phyloP scores from a whole-genome alignment of 192 early-diverging fungal species.

The Coemansia sp. region DNA sequence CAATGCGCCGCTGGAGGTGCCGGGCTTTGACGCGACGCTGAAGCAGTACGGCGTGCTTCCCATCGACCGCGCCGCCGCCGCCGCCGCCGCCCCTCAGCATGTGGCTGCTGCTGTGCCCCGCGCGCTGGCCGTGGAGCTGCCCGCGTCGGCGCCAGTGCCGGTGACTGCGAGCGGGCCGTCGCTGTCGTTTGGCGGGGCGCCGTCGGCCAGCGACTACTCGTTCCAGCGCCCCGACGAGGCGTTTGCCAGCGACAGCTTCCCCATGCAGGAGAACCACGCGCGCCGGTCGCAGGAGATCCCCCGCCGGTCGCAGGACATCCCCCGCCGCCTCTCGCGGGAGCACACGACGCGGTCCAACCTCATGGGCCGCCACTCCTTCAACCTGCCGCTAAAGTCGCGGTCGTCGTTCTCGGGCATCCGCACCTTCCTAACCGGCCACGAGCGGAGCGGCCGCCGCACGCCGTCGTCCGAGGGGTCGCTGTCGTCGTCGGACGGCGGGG shows the following conservation, averaged over 20 bases:
- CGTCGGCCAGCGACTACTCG: conserved; percentile 22
- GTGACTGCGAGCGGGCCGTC: conserved; percentile 1
- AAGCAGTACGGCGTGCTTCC: conserved; percentile 24
- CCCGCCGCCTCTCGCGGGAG: conserved; percentile 10
- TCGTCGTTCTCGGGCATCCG: conserved; percentile 40
- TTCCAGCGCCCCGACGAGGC: conserved; percentile 50
- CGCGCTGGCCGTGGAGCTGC: background rate
- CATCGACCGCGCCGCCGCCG: conserved; percentile 17
- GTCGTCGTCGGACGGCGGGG: conserved; percentile 21
- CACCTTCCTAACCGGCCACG: conserved; percentile 18
- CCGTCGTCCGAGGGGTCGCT: conserved; percentile 4
- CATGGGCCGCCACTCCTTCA: conserved; percentile 31
- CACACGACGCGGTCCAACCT: background rate
- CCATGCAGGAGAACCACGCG: conserved; percentile 44
- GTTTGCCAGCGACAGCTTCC: conserved; percentile 35
- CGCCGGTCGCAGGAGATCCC: conserved; percentile 20
- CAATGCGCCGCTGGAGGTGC: conserved; percentile 36
- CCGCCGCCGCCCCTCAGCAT: background rate
- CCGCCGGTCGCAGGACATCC: conserved; percentile 28
- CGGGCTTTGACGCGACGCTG: conserved; percentile 28
- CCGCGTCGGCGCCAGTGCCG: conserved; percentile 9
- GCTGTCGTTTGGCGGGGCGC: conserved; percentile 20
- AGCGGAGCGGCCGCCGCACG: background rate
- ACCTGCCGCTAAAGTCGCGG: conserved; percentile 17
- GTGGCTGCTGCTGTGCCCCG: background rate